These are phyloP conservation scores for Plasmodium relictum DNA, from an alignment of 169 alveolate species.

Conservation along the genomic window DNA sequence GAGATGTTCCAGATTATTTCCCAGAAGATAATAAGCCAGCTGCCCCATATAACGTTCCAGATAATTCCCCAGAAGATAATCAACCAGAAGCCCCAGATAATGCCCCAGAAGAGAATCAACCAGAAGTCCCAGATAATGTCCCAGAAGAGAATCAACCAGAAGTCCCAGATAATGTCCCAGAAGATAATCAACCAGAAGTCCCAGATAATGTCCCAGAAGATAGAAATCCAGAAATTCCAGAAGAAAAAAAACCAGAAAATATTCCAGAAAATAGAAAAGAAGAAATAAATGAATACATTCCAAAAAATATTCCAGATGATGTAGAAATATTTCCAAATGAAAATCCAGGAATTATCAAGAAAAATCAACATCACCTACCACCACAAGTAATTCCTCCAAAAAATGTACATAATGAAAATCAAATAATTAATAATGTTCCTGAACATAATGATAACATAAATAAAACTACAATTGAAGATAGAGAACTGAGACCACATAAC, in stretches of 20 bases:
- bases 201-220: not conserved
- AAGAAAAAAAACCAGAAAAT: not conserved
- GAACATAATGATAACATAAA: not conserved
- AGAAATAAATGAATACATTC: not conserved
- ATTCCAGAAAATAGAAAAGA: not conserved
- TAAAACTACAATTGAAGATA: not conserved
- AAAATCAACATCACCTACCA: too few relatives aligned
- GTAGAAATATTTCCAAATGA: too few relatives aligned
- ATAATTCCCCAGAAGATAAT: not conserved
- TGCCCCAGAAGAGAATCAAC: slow-evolving; percentile 4
- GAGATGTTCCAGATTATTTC: slow-evolving; percentile 24
- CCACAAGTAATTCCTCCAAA: too few relatives aligned
- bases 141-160: not conserved
- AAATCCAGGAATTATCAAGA: too few relatives aligned
- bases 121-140: not conserved
- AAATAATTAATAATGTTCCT: too few relatives aligned
- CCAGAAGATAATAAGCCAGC: slow-evolving; percentile 8
- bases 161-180: not conserved
- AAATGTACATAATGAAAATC: too few relatives aligned
- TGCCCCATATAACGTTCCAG: not conserved
- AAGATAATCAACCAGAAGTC: too few relatives aligned
- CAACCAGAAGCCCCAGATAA: not conserved
- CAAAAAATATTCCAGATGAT: not conserved
- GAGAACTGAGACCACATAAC: not conserved
- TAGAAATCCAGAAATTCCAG: not conserved